These are phyloP conservation scores for Penicillium sp. DNA, from an alignment of 2,329 filamentous ascomycete species.

Conservation along the genomic window DNA sequence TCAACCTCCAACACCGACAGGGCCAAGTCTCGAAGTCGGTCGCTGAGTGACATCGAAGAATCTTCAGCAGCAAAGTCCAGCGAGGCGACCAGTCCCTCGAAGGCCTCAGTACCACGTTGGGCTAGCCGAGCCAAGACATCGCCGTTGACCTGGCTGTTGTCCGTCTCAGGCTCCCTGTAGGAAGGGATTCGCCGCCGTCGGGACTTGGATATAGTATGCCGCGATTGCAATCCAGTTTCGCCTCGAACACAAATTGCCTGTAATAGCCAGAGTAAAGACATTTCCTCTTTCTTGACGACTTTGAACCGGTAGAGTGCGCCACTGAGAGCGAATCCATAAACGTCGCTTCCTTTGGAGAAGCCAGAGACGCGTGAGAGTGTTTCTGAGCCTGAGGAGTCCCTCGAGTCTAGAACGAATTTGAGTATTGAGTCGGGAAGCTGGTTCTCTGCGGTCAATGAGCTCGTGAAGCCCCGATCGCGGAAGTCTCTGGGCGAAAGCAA, in stretches of 20 bases:
- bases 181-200: not conserved
- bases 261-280: slow-evolving; percentile 72
- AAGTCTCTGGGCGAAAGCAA: slow-evolving; percentile 25
- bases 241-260: slow-evolving; percentile 67
- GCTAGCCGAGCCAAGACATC: slow-evolving; percentile 65
- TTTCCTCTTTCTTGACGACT: slow-evolving; percentile 65
- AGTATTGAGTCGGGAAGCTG: slow-evolving; percentile 41
- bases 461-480: not conserved
- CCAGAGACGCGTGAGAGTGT: slow-evolving; percentile 36
- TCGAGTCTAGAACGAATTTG: slow-evolving; percentile 30
- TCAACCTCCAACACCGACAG: slow-evolving; percentile 1
- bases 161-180: slow-evolving; percentile 8
- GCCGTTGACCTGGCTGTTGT: slow-evolving; percentile 68
- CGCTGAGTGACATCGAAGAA: not conserved
- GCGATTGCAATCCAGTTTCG: slow-evolving; percentile 17
- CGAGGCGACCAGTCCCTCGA: slow-evolving; percentile 36
- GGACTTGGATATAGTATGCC: not conserved
- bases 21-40: not conserved
- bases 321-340: slow-evolving; percentile 63
- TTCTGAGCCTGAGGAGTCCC: slow-evolving; percentile 17
- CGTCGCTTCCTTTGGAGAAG: slow-evolving; percentile 39
- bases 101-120: slow-evolving; percentile 42
- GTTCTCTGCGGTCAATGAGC: slow-evolving; percentile 28
- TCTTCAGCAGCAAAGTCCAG: slow-evolving; percentile 17
- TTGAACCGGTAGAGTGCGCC: slow-evolving; percentile 65